Evolutionary conservation across 371 early-diverging fungal genomes (phyloP).

Genomic region (Rhizopus delemar): DNA sequence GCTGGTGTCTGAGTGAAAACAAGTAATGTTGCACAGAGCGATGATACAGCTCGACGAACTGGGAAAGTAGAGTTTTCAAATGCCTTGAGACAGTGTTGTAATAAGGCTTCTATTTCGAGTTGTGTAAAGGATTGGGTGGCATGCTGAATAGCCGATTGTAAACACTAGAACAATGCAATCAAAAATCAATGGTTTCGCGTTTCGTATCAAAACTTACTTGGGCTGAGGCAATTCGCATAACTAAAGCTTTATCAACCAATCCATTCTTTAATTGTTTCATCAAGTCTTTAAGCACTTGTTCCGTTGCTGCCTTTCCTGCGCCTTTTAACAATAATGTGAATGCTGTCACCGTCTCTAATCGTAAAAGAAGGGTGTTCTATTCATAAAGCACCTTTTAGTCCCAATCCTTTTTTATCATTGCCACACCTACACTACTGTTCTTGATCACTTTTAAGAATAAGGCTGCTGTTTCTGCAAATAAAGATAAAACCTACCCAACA

Average conservation of each 20-base stretch:
- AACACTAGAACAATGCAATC: constrained; percentile 36
- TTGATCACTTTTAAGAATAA: constrained; percentile 68
- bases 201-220: constrained; percentile 54
- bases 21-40: constrained; percentile 63
- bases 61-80: constrained; percentile 70
- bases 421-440: constrained; percentile 61
- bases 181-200: background rate
- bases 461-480: constrained; percentile 77
- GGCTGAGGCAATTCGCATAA: constrained; percentile 72
- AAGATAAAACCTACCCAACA: constrained; percentile 60
- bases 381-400: background rate
- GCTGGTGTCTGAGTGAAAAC: constrained; percentile 54
- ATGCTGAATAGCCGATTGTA: constrained; percentile 52
- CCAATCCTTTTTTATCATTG: background rate
- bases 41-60: constrained; percentile 67
- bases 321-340: constrained; percentile 71
- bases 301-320: constrained; percentile 77
- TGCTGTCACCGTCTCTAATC: constrained; percentile 73
- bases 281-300: constrained; percentile 74
- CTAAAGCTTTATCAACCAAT: constrained; percentile 72
- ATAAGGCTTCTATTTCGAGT: constrained; percentile 66
- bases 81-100: constrained; percentile 61
- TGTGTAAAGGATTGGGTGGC: constrained; percentile 53
- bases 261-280: constrained; percentile 68
- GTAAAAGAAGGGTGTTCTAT: constrained; percentile 62